Conservation (phyloP, 331 rosid species). For the Acacia concinna region DNA sequence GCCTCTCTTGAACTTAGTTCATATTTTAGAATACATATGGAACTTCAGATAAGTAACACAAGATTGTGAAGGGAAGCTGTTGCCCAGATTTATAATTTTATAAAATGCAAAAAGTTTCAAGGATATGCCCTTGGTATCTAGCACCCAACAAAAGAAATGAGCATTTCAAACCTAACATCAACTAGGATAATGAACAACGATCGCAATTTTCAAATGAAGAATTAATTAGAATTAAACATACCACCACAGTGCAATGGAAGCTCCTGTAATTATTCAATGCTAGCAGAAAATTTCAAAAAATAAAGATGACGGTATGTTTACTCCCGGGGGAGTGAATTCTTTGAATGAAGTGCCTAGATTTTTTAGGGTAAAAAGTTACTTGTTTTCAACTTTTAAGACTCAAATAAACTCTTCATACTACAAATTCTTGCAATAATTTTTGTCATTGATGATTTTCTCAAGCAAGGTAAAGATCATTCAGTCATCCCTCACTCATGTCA, state of each 20-base stretch:
- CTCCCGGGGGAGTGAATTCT: neutral
- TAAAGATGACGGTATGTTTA: neutral
- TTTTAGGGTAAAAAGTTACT: neutral
- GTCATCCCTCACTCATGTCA: constrained; percentile 10
- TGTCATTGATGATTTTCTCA: neutral
- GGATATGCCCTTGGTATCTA: constrained; percentile 22
- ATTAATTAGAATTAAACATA: constrained; percentile 13
- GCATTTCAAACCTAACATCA: constrained; percentile 22
- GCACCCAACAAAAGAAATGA: constrained; percentile 29
- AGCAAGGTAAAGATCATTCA: constrained; percentile 5
- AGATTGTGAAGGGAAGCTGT: neutral
- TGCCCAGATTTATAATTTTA: neutral
- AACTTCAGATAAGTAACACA: neutral
- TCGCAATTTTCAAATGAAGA: constrained; percentile 22
- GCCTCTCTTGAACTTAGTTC: constrained; percentile 10
- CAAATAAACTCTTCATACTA: neutral
- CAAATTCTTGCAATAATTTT: neutral
- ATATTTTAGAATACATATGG: constrained; percentile 4
- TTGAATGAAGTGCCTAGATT: neutral
- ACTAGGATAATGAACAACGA: constrained; percentile 25
- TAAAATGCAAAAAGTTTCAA: neutral
- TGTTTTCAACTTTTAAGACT: neutral
- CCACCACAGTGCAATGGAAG: constrained; percentile 5
- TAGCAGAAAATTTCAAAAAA: neutral
- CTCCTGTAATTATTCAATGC: constrained; percentile 8